A percentile compares a stretch with the other conserved stretches of the same genome.
Evolutionary conservation across 352 stramenopile species (phyloP).

Genomic region (Pythium aphanidermatum): DNA sequence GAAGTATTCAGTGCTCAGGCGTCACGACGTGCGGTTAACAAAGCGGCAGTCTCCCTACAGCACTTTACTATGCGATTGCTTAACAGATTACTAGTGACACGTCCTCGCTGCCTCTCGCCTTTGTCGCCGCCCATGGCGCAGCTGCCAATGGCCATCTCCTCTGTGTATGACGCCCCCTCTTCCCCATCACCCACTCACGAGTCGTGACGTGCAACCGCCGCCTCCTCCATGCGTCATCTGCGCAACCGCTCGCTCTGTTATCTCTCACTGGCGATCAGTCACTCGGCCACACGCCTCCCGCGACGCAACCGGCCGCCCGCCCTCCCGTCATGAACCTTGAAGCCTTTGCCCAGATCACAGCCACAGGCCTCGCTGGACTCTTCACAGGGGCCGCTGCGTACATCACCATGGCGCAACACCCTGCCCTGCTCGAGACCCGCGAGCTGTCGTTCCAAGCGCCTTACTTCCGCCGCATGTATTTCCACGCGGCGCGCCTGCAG

Average conservation of each 20-base stretch:
- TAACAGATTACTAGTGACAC: too few relatives aligned
- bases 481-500: conserved; percentile 60
- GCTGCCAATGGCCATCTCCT: too few relatives aligned
- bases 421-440: conserved; percentile 55
- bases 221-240: too few relatives aligned
- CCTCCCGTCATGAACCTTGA: conserved; percentile 24
- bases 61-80: too few relatives aligned
- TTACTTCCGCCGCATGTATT: conserved; percentile 80
- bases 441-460: conserved; percentile 50
- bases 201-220: too few relatives aligned
- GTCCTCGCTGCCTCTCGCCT: too few relatives aligned
- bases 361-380: conserved; percentile 51
- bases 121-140: too few relatives aligned
- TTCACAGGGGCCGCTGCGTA: conserved; percentile 63
- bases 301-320: not conserved
- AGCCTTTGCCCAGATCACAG: conserved; percentile 50
- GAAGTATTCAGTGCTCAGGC: not conserved
- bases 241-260: too few relatives aligned
- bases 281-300: conserved; percentile 1
- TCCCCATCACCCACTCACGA: too few relatives aligned
- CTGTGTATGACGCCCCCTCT: too few relatives aligned
- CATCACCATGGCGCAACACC: conserved; percentile 70
- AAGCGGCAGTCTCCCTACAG: too few relatives aligned
- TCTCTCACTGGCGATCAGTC: not conserved
- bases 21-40: conserved; percentile 11